Base-by-base conservation (phyloP, 164 flowering plant genomes). In the Annona squamosa region DNA sequence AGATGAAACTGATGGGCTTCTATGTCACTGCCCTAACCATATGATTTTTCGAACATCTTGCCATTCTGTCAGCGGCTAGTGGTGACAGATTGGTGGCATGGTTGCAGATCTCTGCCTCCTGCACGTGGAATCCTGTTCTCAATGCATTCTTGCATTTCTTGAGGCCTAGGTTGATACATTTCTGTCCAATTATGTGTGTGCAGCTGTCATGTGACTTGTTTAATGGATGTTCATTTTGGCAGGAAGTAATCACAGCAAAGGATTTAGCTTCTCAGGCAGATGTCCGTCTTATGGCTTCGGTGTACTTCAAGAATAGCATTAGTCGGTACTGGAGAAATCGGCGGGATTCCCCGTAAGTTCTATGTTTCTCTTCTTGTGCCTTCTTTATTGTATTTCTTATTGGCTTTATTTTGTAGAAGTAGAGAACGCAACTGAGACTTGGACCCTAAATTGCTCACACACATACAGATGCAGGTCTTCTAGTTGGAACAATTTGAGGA, bases 221-320 rank as follows among this genome's bases (percentile, higher is more conserved):
- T 56, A 74, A 45, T 12, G 59, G 66, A 74, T 57, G 18, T 18
- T 68, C 52, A 13, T 71, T 6, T 46, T 61, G 80, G 85, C 84
- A 94, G 97, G 99, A 95, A 81, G 85, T 95, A 72, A 95, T 95
- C 46, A 85, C 87, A 26, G 81, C 97, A 0, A 84, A 85, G 79
- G 94, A 91, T 81, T 85, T 93, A 64, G 90, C 71, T 43, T 73
- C 88, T 61, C 94, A 87, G 70, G 85, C 78, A 37, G 94, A 95
- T 82, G 87, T 93, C 66, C 88, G 98, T 44, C 79, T 95, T 41
- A 74, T 93, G 90, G 98, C 99, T 19, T 86, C 99, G 0, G 94
- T 95, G 47, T 93, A 90, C 76, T 89, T 95, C 63, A 95, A 95
- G 85, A 95, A 95, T 68, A 87, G 90, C 75, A 75, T 93, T 63